Conservation (phyloP, 2,329 filamentous ascomycete species). For the Colletotrichum nymphaeae region DNA sequence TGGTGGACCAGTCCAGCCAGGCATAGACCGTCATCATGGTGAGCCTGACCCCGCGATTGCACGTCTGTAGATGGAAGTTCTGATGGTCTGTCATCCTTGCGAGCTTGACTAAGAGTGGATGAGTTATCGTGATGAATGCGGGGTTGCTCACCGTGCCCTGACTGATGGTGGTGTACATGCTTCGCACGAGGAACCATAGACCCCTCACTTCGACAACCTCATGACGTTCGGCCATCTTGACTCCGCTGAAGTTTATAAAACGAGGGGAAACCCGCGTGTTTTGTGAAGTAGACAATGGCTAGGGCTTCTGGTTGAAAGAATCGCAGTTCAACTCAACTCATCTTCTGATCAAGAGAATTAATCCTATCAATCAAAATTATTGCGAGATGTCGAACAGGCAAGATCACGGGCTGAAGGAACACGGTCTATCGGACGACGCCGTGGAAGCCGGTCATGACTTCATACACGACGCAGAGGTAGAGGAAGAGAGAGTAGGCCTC, state of each 20-base stretch:
- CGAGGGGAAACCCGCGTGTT: too few relatives aligned
- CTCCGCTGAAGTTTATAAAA: background rate
- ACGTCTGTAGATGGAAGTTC: background rate
- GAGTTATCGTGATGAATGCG: constrained; percentile 2
- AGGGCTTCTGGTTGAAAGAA: background rate
- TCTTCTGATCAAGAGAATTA: background rate
- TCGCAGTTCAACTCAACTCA: background rate
- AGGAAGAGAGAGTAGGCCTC: constrained; percentile 44
- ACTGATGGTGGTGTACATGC: constrained; percentile 18
- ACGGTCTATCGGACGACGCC: constrained; percentile 37
- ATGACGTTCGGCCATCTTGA: constrained; percentile 7
- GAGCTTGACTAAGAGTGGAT: background rate
- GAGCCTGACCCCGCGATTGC: constrained; percentile 7
- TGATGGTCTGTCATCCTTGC: constrained; percentile 11
- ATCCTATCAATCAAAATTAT: background rate
- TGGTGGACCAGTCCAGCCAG: background rate
- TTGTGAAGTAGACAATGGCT: too few relatives aligned
- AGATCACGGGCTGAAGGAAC: constrained; percentile 23
- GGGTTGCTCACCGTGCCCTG: constrained; percentile 18
- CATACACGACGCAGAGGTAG: constrained; percentile 47
- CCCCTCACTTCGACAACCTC: constrained; percentile 10
- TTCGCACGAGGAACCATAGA: background rate
- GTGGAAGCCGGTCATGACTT: constrained; percentile 46
- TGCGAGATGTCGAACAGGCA: constrained; percentile 15
- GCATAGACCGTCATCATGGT: background rate